Conservation (phyloP, 1,284 basidiomycete genomes). For the Cryptococcus sp. region DNA sequence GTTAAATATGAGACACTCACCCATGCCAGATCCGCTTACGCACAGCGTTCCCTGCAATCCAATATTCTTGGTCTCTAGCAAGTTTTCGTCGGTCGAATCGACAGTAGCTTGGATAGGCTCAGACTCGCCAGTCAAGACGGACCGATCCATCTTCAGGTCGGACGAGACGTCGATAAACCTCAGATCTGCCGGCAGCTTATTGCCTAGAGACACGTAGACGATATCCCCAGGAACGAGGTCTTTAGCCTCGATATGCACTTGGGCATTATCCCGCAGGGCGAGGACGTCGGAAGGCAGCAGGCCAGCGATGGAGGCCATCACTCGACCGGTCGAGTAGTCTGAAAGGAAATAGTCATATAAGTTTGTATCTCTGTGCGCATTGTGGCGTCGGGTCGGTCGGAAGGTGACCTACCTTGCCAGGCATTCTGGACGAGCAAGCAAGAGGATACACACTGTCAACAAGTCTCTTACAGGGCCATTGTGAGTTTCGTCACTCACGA, state of each 20-base stretch:
- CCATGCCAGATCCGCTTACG: slow-evolving; percentile 62
- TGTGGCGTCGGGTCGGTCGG: background rate
- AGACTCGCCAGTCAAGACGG: slow-evolving; percentile 65
- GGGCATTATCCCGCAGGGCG: slow-evolving; percentile 50
- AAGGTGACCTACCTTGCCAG: slow-evolving; percentile 46
- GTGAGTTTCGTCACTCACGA: slow-evolving; percentile 29
- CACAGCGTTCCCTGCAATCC: slow-evolving; percentile 67
- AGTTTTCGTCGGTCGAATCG: slow-evolving; percentile 60
- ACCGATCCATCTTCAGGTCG: slow-evolving; percentile 64
- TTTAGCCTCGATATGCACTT: slow-evolving; percentile 37
- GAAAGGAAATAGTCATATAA: slow-evolving; percentile 1
- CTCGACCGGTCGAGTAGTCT: slow-evolving; percentile 53
- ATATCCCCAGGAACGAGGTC: slow-evolving; percentile 54
- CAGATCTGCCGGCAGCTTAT: slow-evolving; percentile 58
- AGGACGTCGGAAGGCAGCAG: slow-evolving; percentile 55
- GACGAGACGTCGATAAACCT: slow-evolving; percentile 57
- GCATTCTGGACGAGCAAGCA: slow-evolving; percentile 45
- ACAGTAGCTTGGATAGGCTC: slow-evolving; percentile 61
- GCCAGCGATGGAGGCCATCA: slow-evolving; percentile 55
- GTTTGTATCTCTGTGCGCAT: background rate
- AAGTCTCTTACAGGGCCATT: too few relatives aligned
- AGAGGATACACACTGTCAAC: background rate
- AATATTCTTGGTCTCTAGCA: slow-evolving; percentile 66
- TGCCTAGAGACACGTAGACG: slow-evolving; percentile 50
- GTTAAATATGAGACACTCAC: slow-evolving; percentile 26